Percentiles rank a stretch among this genome's conserved stretches.
These are phyloP conservation scores for Geoglossum glabrum DNA, from an alignment of 495 filamentous ascomycete genomes.

Conservation along the genomic window DNA sequence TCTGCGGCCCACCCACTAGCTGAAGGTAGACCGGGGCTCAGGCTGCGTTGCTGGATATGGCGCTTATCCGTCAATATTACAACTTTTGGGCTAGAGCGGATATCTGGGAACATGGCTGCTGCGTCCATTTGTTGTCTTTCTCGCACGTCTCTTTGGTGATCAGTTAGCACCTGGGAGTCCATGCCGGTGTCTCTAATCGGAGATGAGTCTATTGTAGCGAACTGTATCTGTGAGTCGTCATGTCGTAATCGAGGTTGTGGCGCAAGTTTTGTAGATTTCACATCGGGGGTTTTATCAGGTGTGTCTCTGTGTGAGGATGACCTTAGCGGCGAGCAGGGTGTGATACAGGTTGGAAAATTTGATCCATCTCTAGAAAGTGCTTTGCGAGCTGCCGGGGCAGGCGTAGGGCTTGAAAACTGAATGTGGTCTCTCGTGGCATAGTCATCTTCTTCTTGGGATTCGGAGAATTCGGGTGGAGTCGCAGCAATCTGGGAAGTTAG, in stretches of 20 bases:
- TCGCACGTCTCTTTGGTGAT: conserved; percentile 50
- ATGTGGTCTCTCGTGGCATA: not conserved
- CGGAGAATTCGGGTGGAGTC: conserved; percentile 22
- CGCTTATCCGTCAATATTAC: conserved; percentile 15
- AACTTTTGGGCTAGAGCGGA: conserved; percentile 36
- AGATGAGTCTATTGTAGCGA: conserved; percentile 42
- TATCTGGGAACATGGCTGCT: conserved; percentile 48
- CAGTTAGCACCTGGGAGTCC: conserved; percentile 50
- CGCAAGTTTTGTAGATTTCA: not conserved
- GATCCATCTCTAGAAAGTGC: not conserved
- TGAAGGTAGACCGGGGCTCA: conserved; percentile 10
- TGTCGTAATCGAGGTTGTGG: conserved; percentile 34
- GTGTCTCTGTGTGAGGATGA: conserved; percentile 8
- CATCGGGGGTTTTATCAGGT: conserved; percentile 3
- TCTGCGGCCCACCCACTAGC: conserved; percentile 9
- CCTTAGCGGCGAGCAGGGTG: conserved; percentile 6
- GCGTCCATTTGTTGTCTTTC: conserved; percentile 41
- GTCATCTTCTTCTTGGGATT: conserved; percentile 27
- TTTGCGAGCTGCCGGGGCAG: not conserved
- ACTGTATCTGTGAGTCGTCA: conserved; percentile 61
- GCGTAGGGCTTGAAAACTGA: conserved; percentile 4
- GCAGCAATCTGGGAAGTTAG: not conserved
- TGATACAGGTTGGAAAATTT: not conserved
- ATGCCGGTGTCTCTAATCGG: conserved; percentile 20
- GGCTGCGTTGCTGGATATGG: conserved; percentile 22